A percentile compares a stretch with the other conserved stretches of the same genome.
Evolutionary conservation across 1,284 basidiomycete species (phyloP).

Genomic region (Pseudozyma sp.): DNA sequence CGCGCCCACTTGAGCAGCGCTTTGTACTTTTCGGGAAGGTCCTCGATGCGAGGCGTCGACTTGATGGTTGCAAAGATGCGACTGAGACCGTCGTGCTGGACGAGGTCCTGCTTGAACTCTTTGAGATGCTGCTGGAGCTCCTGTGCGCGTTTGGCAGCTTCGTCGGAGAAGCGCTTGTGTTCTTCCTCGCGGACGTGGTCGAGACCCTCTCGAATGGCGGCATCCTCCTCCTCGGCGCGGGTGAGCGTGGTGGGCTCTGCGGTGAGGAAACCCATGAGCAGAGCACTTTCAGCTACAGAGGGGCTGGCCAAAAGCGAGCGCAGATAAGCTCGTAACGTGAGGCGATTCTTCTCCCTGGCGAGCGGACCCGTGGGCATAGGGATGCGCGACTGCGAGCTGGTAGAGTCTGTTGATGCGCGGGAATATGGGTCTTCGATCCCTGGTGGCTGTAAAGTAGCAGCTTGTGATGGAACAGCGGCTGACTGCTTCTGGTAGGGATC

Average conservation of each 20-base stretch:
- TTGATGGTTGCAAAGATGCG: conserved; percentile 89
- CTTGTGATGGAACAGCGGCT: conserved; percentile 6
- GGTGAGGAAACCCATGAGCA: conserved; percentile 86
- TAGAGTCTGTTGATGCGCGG: conserved; percentile 26
- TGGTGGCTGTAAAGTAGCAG: not conserved
- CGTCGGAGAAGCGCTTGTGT: conserved; percentile 82
- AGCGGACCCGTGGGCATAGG: conserved; percentile 63
- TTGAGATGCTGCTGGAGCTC: conserved; percentile 85
- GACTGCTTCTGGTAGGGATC: conserved; percentile 31
- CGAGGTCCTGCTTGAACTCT: conserved; percentile 88
- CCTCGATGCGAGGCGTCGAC: conserved; percentile 79
- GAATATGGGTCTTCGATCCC: conserved; percentile 19
- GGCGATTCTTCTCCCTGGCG: conserved; percentile 84
- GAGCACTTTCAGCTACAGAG: conserved; percentile 82
- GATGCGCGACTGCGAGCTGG: conserved; percentile 22
- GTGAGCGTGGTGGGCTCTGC: conserved; percentile 80
- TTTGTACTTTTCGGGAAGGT: conserved; percentile 85
- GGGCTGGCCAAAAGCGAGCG: conserved; percentile 79
- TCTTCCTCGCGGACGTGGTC: conserved; percentile 91
- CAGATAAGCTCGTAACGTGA: conserved; percentile 92
- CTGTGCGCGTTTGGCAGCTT: conserved; percentile 87
- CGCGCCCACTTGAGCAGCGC: conserved; percentile 95
- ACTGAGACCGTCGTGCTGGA: conserved; percentile 80
- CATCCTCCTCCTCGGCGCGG: conserved; percentile 82
- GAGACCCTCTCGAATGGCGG: conserved; percentile 82